Conservation (phyloP, 2,329 filamentous ascomycete species). For the Penicillium italicum region DNA sequence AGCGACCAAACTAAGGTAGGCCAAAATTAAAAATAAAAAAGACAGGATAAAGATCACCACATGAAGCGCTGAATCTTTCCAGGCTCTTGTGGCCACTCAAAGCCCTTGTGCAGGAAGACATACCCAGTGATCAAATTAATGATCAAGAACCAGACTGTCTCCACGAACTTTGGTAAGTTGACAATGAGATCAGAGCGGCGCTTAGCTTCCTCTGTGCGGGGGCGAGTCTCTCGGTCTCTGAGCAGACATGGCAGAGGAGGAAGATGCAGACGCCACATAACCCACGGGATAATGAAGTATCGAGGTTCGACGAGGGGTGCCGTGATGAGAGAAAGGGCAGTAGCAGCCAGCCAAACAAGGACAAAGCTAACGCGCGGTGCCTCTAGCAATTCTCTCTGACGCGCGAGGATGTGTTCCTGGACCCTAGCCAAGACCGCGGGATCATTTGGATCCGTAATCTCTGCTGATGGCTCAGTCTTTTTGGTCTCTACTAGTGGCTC, state of each 20-base stretch:
- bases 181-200: conserved; percentile 27
- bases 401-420: conserved; percentile 29
- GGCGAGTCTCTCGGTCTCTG: conserved; percentile 27
- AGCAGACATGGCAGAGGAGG: conserved; percentile 47
- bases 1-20: background rate
- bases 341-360: conserved; percentile 64
- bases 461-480: background rate
- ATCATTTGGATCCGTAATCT: conserved; percentile 18
- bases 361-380: conserved; percentile 50
- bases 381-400: conserved; percentile 29
- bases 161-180: conserved; percentile 41
- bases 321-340: conserved; percentile 73
- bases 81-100: conserved; percentile 57
- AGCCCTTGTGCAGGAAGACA: conserved; percentile 55
- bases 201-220: conserved; percentile 21
- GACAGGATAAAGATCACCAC: conserved; percentile 45
- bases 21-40: background rate
- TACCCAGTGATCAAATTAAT: conserved; percentile 54
- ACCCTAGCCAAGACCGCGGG: conserved; percentile 30
- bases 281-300: conserved; percentile 94
- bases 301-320: conserved; percentile 91
- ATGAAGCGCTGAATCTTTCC: conserved; percentile 58
- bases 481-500: conserved; percentile 5
- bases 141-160: conserved; percentile 56
- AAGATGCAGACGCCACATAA: conserved; percentile 82